Conservation (phyloP, 257 asterid genomes). For the Solanum sejunctum region DNA sequence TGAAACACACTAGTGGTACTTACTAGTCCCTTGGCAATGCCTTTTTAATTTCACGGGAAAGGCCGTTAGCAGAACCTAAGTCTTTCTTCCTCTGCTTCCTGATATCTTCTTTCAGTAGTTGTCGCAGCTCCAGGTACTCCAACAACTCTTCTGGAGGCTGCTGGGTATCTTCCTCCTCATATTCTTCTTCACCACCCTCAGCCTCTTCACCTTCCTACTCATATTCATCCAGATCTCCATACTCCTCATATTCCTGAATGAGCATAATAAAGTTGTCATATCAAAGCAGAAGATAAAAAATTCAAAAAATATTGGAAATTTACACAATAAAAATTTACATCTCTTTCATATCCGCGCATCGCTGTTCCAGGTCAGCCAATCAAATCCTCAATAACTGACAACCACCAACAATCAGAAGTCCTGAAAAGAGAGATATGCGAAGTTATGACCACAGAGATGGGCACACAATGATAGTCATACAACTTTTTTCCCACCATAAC, state of each 20-base stretch:
- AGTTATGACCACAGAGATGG: not conserved
- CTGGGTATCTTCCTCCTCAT: slow-evolving; percentile 39
- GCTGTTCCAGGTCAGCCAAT: slow-evolving; percentile 1
- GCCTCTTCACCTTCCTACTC: slow-evolving; percentile 41
- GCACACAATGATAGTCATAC: not conserved
- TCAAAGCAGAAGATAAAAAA: not conserved
- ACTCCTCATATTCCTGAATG: slow-evolving; percentile 32
- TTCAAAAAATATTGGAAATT: not conserved
- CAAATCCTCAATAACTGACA: not conserved
- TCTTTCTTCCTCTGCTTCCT: slow-evolving; percentile 65
- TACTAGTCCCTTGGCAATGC: slow-evolving; percentile 43
- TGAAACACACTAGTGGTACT: slow-evolving; percentile 11
- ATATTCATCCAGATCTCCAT: slow-evolving; percentile 51
- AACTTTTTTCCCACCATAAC: not conserved
- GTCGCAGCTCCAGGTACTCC: slow-evolving; percentile 66
- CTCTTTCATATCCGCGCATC: slow-evolving; percentile 39
- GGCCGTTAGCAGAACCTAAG: slow-evolving; percentile 23
- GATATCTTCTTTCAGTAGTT: slow-evolving; percentile 42
- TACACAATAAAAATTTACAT: not conserved
- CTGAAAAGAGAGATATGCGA: not conserved
- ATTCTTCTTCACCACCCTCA: slow-evolving; percentile 20
- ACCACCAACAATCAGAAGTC: not conserved
- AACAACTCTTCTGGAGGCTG: slow-evolving; percentile 58
- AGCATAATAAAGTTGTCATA: not conserved
- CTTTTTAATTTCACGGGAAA: slow-evolving; percentile 23